Base-by-base conservation (phyloP, 75 land plant genomes). In the Sequoiadendron giganteum region DNA sequence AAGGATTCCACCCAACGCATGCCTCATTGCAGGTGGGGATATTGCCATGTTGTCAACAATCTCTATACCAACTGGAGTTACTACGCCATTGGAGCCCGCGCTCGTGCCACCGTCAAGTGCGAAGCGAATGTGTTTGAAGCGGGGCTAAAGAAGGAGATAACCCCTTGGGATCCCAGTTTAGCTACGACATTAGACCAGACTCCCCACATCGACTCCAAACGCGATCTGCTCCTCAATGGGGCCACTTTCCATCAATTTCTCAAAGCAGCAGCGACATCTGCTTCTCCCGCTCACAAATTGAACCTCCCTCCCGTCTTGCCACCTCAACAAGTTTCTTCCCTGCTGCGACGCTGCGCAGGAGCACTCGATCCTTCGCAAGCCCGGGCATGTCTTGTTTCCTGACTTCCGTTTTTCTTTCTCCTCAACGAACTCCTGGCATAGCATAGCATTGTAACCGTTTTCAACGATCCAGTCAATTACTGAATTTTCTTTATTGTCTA, bases 11-110 rank as follows among this genome's bases (percentile, higher is more conserved):
- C 47, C 55, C 92, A 92, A 72, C 72, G 91, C 34, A 90, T 92
- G 93, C 93, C 93, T 6, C 93, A 92, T 70, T 92, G 93, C 91
- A 86, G 94, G 79, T 93, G 94, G 94, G 92, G 94, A 21, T 88
- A 82, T 48, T 93, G 94, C 77, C 94, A 93, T 65, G 94, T 93
- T 5, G 28, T 88, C 19, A 93, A 91, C 91, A 93, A 93, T n/a
- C 75, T 91, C 70, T 93, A 91, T 65, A 88, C 87, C 40, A 91
- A 90, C 86, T 93, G 94, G 94, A 88, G 93, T 21, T 93, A 91
- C 86, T 93, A 93, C 34, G 94, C 94, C 7, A 85, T 91, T 14
- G 94, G 94, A 3, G 92, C 87, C 1, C 56, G 91, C 8, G 90
- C 45, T 3, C 84, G 85, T 45, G 94, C 92, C 2, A 85, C 76